Evolutionary conservation across 805 yeast species (phyloP).

Genomic region (Saturnispora silvae): DNA sequence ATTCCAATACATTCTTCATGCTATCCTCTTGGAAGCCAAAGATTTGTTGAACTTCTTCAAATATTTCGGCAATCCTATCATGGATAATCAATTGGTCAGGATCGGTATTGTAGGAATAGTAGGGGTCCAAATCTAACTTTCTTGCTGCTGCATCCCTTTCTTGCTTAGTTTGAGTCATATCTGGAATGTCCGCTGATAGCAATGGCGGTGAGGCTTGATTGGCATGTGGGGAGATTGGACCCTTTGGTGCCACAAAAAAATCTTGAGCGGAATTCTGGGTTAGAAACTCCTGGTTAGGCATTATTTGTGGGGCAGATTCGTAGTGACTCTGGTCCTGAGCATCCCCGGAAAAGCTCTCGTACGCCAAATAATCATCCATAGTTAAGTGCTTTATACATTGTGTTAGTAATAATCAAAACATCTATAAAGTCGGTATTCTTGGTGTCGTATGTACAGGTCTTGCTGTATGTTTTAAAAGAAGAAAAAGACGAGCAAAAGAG

Average conservation of each 20-base stretch:
- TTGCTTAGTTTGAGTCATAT: background rate
- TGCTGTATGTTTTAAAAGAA: background rate
- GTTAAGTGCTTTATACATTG: background rate
- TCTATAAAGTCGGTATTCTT: too few species aligned
- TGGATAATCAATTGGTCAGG: constrained; percentile 64
- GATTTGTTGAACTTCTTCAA: constrained; percentile 42
- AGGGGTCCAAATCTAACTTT: constrained; percentile 28
- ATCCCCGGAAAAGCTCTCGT: background rate
- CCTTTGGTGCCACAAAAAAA: too few species aligned
- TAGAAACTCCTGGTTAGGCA: too few species aligned
- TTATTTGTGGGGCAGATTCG: too few species aligned
- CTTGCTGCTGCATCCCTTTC: constrained; percentile 5
- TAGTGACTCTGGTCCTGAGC: background rate
- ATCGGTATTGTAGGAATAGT: constrained; percentile 50
- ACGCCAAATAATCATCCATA: background rate
- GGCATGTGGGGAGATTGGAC: background rate
- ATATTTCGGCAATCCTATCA: constrained; percentile 50
- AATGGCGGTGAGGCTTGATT: background rate
- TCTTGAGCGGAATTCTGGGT: too few species aligned
- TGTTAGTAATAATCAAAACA: background rate
- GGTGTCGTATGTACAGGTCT: too few species aligned
- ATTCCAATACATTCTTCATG: constrained; percentile 70
- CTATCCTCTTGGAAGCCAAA: constrained; percentile 85
- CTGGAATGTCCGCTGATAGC: too few species aligned
- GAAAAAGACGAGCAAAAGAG: background rate